Percentiles rank a stretch among this genome's conserved stretches.
phyloP scores from a whole-genome alignment of 768 basidiomycete genomes.

The Russula ochroleuca region DNA sequence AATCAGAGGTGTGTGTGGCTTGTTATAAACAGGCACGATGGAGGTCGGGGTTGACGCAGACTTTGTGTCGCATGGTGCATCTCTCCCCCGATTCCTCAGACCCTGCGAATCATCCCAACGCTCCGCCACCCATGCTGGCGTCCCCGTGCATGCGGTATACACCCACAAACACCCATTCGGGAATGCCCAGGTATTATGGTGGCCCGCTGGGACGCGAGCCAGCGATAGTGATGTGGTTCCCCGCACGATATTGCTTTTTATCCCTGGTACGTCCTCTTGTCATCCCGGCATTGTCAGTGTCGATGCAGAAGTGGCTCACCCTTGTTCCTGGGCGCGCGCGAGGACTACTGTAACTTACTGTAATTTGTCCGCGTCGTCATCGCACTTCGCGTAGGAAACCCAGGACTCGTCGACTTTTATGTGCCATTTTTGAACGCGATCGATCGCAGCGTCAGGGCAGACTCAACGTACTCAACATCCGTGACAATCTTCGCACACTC shows the following conservation, averaged over 20 bases:
- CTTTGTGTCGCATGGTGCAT: background rate
- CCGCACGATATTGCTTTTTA: slow-evolving; percentile 21
- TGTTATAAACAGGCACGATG: background rate
- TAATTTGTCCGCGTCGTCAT: too few relatives aligned
- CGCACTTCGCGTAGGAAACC: slow-evolving; percentile 40
- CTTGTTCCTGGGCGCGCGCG: background rate
- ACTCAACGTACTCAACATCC: background rate
- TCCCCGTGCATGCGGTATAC: slow-evolving; percentile 33
- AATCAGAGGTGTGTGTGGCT: background rate
- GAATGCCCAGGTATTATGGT: slow-evolving; percentile 51
- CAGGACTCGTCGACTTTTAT: slow-evolving; percentile 66
- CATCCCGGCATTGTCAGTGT: background rate
- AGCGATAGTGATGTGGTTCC: background rate
- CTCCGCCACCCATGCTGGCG: background rate
- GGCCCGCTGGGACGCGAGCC: slow-evolving; percentile 36
- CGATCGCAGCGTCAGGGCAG: slow-evolving; percentile 33
- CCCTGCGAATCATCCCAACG: slow-evolving; percentile 11
- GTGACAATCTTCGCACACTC: slow-evolving; percentile 56
- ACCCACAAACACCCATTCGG: slow-evolving; percentile 39
- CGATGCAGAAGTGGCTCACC: background rate
- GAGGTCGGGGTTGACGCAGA: background rate
- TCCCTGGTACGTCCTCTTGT: slow-evolving; percentile 16
- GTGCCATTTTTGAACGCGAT: slow-evolving; percentile 56
- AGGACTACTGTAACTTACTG: background rate
- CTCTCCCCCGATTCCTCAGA: slow-evolving; percentile 27